Base-by-base conservation (phyloP, 1,284 basidiomycete species). In the Sporisorium exsertum region DNA sequence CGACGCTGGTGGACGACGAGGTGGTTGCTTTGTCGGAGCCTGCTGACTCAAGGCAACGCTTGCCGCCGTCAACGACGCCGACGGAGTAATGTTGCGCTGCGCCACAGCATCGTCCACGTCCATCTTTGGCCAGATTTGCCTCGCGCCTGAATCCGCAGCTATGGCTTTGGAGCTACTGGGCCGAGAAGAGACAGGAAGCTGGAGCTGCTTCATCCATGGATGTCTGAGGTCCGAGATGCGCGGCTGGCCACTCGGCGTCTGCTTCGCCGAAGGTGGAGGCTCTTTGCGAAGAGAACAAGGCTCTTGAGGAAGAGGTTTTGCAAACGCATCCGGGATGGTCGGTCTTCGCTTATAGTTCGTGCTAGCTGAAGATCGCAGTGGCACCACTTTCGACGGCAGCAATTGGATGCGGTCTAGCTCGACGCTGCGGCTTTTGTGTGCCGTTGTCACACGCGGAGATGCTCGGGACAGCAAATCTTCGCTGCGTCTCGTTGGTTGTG, bases 151-250 rank as follows among this genome's bases (percentile, higher is more conserved):
- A 32, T 47, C 33, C 6, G 55, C 16, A 5, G 32, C 29, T 2
- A 22, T 5, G 18, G 5, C 33, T 35, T 16, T 26, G 18, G n/a
- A n/a, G 29, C 29, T 32, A 32, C 29, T 32, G 29, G 47, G 27
- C 18, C 26, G 46, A 0, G 62, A 37, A 6, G 26, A n/a, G 4
- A 24, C 22, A 33, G 54, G 52, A 2, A 75, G 60, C 33, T 75
- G 64, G 0, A 75, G 64, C 59, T 75, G 67, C 45, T 62, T 66
- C 72, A 75, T 70, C 72, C 72, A 75, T 1, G 72, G 72, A 50
- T 75, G 72, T 3, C 64, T 58, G 9, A 45, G 53, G n/a, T 70
- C 53, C 18, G 72, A 75, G 40, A 74, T 74, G 3, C 58, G 52
- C 20, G 71, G 52, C 46, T 58, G 27, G 8, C 20, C 13, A 8